Conservation (phyloP, 306 rosid species). For the Rubus idaeus region DNA sequence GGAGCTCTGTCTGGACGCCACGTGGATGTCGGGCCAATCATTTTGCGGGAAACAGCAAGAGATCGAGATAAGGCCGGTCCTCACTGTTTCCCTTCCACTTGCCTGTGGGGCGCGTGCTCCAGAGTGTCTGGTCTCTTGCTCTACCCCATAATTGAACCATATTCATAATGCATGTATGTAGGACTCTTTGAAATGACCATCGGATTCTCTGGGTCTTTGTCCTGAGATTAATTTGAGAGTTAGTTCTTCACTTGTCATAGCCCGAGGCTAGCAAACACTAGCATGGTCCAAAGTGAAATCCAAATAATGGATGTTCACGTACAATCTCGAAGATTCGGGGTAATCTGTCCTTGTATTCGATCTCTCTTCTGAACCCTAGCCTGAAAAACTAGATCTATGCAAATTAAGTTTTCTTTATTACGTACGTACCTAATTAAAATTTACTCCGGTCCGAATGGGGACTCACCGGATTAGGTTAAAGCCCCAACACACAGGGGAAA, state of each 20-base stretch:
- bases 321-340: not conserved
- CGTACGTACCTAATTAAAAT: too few relatives aligned
- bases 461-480: too few relatives aligned
- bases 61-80: constrained; percentile 21
- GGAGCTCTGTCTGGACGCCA: not conserved
- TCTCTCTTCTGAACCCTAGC: not conserved
- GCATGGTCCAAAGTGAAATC: not conserved
- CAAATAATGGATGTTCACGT: not conserved
- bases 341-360: not conserved
- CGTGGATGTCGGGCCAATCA: not conserved
- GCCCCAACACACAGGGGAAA: too few relatives aligned
- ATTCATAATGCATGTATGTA: too few relatives aligned
- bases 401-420: too few relatives aligned
- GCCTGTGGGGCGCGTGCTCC: not conserved
- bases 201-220: too few relatives aligned
- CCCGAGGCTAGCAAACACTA: not conserved
- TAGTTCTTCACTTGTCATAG: not conserved
- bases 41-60: not conserved
- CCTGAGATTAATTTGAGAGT: too few relatives aligned
- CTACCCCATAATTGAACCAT: too few relatives aligned
- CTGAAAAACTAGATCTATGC: too few relatives aligned
- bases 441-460: too few relatives aligned
- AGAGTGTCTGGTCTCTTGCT: too few relatives aligned
- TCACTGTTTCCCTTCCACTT: not conserved
- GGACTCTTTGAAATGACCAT: too few relatives aligned